Conservation (phyloP, 2,329 filamentous ascomycete genomes). For the Alternaria dauci region DNA sequence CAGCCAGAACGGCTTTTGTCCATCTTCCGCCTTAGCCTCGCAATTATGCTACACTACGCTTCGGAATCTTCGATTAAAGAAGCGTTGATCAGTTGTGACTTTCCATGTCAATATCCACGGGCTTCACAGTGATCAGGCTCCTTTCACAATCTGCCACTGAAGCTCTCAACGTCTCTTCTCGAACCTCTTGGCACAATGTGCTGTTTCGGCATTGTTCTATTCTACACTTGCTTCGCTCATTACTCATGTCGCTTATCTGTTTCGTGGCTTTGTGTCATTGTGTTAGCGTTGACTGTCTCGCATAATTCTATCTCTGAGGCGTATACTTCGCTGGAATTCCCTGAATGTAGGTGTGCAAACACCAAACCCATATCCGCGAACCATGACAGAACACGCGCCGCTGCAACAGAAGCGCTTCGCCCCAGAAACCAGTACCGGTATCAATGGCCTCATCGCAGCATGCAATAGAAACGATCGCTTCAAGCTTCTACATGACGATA, state of each 20-base stretch:
- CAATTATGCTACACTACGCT: neutral
- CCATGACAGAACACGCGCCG: constrained; percentile 13
- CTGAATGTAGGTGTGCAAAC: neutral
- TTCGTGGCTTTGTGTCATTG: constrained; percentile 25
- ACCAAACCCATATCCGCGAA: neutral
- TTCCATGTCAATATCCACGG: neutral
- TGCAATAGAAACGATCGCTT: constrained; percentile 44
- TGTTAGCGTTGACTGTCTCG: constrained; percentile 7
- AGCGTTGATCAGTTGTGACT: neutral
- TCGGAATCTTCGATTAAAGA: neutral
- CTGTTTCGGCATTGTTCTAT: constrained; percentile 17
- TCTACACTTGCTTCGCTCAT: neutral
- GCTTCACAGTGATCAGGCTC: neutral
- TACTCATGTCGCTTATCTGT: constrained; percentile 3
- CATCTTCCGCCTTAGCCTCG: neutral
- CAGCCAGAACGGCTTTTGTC: neutral
- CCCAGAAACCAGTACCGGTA: constrained; percentile 9
- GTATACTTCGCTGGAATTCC: constrained; percentile 6
- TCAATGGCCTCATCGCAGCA: constrained; percentile 30
- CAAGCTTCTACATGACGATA: constrained; percentile 38
- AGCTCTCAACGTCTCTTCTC: neutral
- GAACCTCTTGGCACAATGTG: constrained; percentile 2
- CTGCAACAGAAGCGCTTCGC: constrained; percentile 9
- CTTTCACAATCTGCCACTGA: neutral
- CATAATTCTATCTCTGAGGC: constrained; percentile 16